Evolutionary conservation across 176 grass and related monocot genomes (phyloP).

Genomic region (Triticum aestivum): DNA sequence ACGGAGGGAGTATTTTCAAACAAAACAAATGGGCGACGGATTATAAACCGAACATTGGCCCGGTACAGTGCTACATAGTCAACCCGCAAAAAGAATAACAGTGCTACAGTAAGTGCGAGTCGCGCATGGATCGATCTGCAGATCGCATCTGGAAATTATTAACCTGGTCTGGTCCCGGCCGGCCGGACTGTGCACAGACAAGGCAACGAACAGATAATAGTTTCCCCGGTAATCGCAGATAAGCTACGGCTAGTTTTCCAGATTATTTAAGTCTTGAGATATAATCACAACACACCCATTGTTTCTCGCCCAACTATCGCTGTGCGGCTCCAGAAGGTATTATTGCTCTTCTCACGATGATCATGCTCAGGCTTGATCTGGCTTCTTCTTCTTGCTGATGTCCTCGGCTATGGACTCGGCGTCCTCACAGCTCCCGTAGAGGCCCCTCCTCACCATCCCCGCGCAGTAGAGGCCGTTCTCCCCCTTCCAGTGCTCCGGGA

Average conservation of each 20-base stretch:
- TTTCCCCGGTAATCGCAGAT: background rate
- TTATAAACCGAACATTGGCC: too few relatives aligned
- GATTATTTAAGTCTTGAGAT: background rate
- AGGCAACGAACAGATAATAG: background rate
- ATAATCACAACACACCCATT: background rate
- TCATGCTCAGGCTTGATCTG: background rate
- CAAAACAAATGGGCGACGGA: too few relatives aligned
- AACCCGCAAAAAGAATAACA: too few relatives aligned
- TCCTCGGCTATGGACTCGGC: conserved; percentile 46
- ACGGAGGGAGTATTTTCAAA: too few relatives aligned
- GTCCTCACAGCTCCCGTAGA: conserved; percentile 58
- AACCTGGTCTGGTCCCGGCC: background rate
- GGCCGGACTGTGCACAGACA: background rate
- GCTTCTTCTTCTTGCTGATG: conserved; percentile 32
- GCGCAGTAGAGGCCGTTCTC: conserved; percentile 50
- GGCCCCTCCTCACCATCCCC: conserved; percentile 47
- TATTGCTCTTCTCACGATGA: background rate
- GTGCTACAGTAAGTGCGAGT: too few relatives aligned
- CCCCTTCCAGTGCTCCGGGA: conserved; percentile 56
- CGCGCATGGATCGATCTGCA: background rate
- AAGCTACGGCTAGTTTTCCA: background rate
- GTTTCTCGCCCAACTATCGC: background rate
- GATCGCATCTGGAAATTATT: background rate
- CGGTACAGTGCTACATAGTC: too few relatives aligned
- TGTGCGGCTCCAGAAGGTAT: background rate